phyloP scores from a whole-genome alignment of 352 stramenopile genomes.

The Aphanomyces astaci region DNA sequence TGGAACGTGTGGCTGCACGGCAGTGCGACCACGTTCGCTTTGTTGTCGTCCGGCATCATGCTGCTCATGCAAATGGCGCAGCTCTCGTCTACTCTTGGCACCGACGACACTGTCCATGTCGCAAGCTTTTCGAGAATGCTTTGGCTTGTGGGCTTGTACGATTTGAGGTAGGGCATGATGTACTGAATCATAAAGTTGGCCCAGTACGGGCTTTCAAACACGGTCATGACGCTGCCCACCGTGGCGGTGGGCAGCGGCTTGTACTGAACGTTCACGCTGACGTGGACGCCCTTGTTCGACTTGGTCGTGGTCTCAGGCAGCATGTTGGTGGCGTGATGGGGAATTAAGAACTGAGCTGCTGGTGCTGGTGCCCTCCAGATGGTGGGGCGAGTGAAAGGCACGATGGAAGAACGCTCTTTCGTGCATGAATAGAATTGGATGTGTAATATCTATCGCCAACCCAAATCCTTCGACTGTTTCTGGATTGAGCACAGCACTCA shows the following conservation, averaged over 20 bases:
- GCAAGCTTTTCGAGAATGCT: conserved; percentile 50
- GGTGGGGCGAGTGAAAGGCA: not conserved
- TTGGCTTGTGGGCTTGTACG: conserved; percentile 61
- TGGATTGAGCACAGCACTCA: not conserved
- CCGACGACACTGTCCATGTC: conserved; percentile 22
- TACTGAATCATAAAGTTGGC: conserved; percentile 85
- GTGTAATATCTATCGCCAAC: conserved; percentile 4
- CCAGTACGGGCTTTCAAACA: conserved; percentile 75
- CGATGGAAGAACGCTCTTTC: not conserved
- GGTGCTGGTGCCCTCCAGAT: not conserved
- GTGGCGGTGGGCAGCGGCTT: conserved; percentile 52
- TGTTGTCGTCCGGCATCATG: too few relatives aligned
- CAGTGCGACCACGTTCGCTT: not conserved
- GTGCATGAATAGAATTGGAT: not conserved
- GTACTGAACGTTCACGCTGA: conserved; percentile 49
- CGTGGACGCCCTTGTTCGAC: conserved; percentile 18
- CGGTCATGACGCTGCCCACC: conserved; percentile 65
- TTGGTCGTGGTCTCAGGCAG: not conserved
- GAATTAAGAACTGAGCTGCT: conserved; percentile 9
- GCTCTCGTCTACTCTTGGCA: conserved; percentile 24
- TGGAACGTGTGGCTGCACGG: conserved; percentile 15
- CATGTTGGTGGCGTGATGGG: not conserved
- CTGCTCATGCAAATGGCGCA: conserved; percentile 21
- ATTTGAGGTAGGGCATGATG: conserved; percentile 80
- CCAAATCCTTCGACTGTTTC: conserved; percentile 1